phyloP scores from a whole-genome alignment of 1,139 yeast genomes.

The Sugiyamaella japonica region DNA sequence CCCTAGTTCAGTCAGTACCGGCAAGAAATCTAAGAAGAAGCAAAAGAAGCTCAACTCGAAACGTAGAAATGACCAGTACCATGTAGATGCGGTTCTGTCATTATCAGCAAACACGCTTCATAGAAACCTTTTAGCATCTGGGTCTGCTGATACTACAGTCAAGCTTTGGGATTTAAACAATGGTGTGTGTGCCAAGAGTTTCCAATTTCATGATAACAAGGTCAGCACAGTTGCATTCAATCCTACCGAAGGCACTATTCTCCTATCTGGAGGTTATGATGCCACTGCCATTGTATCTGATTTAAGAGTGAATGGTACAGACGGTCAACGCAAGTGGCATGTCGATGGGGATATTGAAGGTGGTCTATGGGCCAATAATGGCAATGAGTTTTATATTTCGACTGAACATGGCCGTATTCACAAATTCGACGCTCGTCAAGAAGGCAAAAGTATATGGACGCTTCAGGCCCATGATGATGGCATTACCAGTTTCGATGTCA shows the following conservation, averaged over 20 bases:
- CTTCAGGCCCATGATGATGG: slow-evolving; percentile 97
- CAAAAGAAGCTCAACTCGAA: slow-evolving; percentile 53
- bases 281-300: slow-evolving; percentile 76
- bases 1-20: slow-evolving; percentile 36
- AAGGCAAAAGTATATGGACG: slow-evolving; percentile 80
- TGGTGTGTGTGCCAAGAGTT: slow-evolving; percentile 62
- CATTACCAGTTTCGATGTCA: slow-evolving; percentile 76
- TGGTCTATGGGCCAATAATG: slow-evolving; percentile 65
- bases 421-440: slow-evolving; percentile 78
- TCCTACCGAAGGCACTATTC: slow-evolving; percentile 66
- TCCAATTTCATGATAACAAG: slow-evolving; percentile 64
- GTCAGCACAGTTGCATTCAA: slow-evolving; percentile 92
- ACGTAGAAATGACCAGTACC: slow-evolving; percentile 70
- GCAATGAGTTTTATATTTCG: slow-evolving; percentile 77
- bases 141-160: slow-evolving; percentile 93
- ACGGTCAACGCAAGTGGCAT: slow-evolving; percentile 62
- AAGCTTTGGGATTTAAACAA: slow-evolving; percentile 90
- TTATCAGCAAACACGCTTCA: slow-evolving; percentile 78
- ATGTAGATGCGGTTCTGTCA: slow-evolving; percentile 91
- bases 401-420: slow-evolving; percentile 90
- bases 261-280: slow-evolving; percentile 93
- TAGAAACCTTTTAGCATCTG: slow-evolving; percentile 85
- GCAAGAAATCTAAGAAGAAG: slow-evolving; percentile 46
- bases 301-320: slow-evolving; percentile 72
- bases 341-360: slow-evolving; percentile 80